phyloP scores from a whole-genome alignment of 306 rosid genomes.

The Gillenia trifoliata region DNA sequence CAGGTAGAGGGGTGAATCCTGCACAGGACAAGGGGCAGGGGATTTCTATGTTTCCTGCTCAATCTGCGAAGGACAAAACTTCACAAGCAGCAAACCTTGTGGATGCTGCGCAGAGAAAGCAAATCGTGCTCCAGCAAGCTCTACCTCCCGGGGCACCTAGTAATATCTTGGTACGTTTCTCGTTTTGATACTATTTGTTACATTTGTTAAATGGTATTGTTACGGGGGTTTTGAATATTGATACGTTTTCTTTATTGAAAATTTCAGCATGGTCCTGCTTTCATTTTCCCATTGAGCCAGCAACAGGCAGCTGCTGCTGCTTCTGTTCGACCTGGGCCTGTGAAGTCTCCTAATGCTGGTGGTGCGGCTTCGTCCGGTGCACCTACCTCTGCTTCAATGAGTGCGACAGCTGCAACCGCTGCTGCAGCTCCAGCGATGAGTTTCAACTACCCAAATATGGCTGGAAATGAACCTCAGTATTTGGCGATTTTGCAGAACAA shows the following conservation, averaged over 20 bases:
- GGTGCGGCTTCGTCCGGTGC: slow-evolving; percentile 39
- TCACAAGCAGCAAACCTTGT: slow-evolving; percentile 49
- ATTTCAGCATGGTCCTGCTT: slow-evolving; percentile 85
- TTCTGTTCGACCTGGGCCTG: slow-evolving; percentile 69
- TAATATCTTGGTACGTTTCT: slow-evolving; percentile 61
- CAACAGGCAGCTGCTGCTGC: slow-evolving; percentile 83
- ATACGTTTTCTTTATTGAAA: background rate
- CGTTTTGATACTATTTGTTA: background rate
- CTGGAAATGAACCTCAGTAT: slow-evolving; percentile 80
- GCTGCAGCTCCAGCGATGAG: slow-evolving; percentile 67
- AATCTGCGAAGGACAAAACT: slow-evolving; percentile 62
- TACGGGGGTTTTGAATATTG: background rate
- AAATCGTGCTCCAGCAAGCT: slow-evolving; percentile 71
- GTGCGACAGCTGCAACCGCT: slow-evolving; percentile 34
- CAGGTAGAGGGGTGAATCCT: slow-evolving; percentile 41
- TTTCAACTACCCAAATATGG: slow-evolving; percentile 74
- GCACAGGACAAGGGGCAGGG: slow-evolving; percentile 75
- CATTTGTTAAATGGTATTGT: background rate
- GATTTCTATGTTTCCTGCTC: slow-evolving; percentile 52
- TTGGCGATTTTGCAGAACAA: slow-evolving; percentile 84
- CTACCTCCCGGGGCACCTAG: slow-evolving; percentile 83
- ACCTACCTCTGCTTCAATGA: slow-evolving; percentile 32
- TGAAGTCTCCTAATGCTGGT: slow-evolving; percentile 56
- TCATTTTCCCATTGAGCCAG: slow-evolving; percentile 82
- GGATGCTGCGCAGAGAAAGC: slow-evolving; percentile 75